Conservation (phyloP, 768 basidiomycete species). For the Mycena maculata region DNA sequence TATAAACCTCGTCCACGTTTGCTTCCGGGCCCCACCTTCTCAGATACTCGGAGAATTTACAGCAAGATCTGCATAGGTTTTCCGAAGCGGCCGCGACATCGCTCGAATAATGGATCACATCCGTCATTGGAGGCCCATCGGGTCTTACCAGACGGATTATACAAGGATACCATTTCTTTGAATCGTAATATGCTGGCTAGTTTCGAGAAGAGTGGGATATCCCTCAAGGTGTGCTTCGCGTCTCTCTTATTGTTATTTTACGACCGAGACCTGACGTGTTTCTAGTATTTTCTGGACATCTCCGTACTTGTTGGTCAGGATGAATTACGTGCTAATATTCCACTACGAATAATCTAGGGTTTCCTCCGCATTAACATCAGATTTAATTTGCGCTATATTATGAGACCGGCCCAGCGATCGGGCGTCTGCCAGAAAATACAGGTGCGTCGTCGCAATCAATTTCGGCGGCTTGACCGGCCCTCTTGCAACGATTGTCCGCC, state of each 20-base stretch:
- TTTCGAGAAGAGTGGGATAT: conserved; percentile 57
- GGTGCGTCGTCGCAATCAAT: too few relatives aligned
- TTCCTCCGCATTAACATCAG: background rate
- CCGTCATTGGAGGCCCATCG: conserved; percentile 42
- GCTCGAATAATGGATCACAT: conserved; percentile 37
- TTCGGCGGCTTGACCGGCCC: too few relatives aligned
- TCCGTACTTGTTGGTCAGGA: conserved; percentile 26
- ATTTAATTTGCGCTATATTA: background rate
- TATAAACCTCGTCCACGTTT: background rate
- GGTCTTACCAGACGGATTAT: conserved; percentile 57
- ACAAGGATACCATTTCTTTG: conserved; percentile 55
- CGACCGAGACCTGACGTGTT: background rate
- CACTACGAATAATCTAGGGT: conserved; percentile 14
- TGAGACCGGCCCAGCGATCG: too few relatives aligned
- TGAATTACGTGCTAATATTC: conserved; percentile 16
- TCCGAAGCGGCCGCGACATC: conserved; percentile 55
- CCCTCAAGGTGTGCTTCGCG: conserved; percentile 50
- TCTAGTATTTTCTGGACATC: conserved; percentile 26
- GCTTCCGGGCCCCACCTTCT: background rate
- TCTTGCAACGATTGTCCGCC: background rate
- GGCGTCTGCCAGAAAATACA: too few relatives aligned
- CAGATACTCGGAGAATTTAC: conserved; percentile 40
- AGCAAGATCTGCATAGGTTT: conserved; percentile 59
- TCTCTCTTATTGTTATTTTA: background rate
- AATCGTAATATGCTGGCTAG: conserved; percentile 54